phyloP scores from a whole-genome alignment of 2,329 filamentous ascomycete genomes.

The Ophiocordyceps camponoti-floridani region DNA sequence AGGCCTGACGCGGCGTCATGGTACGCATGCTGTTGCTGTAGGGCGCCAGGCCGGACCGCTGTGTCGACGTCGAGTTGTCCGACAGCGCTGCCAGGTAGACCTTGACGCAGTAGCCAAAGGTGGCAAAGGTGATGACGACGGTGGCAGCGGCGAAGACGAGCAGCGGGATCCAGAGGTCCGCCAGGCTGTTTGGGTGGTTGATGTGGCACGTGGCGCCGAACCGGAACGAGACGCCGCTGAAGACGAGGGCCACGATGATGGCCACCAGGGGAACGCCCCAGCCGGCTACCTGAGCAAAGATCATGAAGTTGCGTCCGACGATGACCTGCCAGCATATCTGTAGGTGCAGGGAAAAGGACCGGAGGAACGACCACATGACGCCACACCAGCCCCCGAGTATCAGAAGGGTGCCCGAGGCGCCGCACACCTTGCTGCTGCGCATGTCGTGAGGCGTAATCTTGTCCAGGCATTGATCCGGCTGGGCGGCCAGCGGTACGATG shows the following conservation, averaged over 20 bases:
- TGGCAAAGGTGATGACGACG: conserved; percentile 65
- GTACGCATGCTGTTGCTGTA: conserved; percentile 61
- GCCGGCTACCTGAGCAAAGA: conserved; percentile 58
- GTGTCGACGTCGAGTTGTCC: conserved; percentile 53
- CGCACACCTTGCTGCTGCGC: conserved; percentile 65
- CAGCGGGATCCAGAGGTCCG: conserved; percentile 80
- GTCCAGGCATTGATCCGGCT: conserved; percentile 71
- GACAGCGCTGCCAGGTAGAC: conserved; percentile 76
- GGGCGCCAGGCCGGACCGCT: conserved; percentile 48
- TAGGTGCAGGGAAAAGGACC: conserved; percentile 80
- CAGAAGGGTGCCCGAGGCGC: conserved; percentile 72
- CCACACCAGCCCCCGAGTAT: conserved; percentile 72
- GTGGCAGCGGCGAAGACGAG: conserved; percentile 61
- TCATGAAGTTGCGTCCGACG: conserved; percentile 80
- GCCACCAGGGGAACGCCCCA: conserved; percentile 72
- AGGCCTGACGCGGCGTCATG: conserved; percentile 71
- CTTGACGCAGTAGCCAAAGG: conserved; percentile 84
- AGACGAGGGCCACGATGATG: conserved; percentile 55
- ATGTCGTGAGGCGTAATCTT: conserved; percentile 88
- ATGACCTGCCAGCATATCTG: conserved; percentile 97
- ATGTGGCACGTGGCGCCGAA: conserved; percentile 89
- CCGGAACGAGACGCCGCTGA: conserved; percentile 86
- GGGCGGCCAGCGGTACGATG: conserved; percentile 65
- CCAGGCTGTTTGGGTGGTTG: conserved; percentile 71
- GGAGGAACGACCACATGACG: conserved; percentile 80